Percentiles rank a stretch among this genome's conserved stretches.
phyloP scores from a whole-genome alignment of 2,329 filamentous ascomycete species.

The Nakataea oryzae region DNA sequence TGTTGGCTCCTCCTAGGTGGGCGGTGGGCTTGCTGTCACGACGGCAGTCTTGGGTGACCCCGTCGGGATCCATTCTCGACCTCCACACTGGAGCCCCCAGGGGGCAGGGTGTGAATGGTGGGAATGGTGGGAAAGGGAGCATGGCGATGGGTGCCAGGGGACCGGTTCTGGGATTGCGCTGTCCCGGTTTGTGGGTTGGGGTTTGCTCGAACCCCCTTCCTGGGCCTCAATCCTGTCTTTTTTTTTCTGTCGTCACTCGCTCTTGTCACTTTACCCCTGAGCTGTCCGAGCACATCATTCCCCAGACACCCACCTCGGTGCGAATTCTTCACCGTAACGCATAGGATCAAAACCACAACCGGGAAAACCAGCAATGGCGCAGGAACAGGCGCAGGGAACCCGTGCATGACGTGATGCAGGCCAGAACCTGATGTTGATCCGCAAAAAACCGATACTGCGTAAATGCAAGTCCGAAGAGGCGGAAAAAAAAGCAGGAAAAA shows the following conservation, averaged over 20 bases:
- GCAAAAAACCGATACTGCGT: background rate
- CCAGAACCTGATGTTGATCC: background rate
- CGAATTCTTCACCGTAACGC: background rate
- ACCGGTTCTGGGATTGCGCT: background rate
- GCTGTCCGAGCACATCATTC: background rate
- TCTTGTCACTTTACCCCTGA: background rate
- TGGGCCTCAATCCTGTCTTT: background rate
- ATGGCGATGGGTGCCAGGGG: background rate
- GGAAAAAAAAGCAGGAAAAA: too few relatives aligned
- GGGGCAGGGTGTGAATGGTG: too few relatives aligned
- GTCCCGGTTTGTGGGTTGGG: background rate
- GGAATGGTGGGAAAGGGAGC: background rate
- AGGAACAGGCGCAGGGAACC: background rate
- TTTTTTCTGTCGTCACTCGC: background rate
- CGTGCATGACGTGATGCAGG: background rate
- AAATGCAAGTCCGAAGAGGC: background rate
- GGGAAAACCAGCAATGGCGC: background rate
- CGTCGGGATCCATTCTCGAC: too few relatives aligned
- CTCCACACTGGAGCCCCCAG: background rate
- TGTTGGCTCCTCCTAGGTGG: too few relatives aligned
- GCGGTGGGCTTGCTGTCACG: too few relatives aligned
- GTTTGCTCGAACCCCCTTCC: background rate
- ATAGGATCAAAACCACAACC: background rate
- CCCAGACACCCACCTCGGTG: background rate
- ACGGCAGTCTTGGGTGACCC: background rate